Evolutionary conservation across 345 rosid species (phyloP), one percentile per base, ranked within the genome.

Genomic region (Linum tenue): DNA sequence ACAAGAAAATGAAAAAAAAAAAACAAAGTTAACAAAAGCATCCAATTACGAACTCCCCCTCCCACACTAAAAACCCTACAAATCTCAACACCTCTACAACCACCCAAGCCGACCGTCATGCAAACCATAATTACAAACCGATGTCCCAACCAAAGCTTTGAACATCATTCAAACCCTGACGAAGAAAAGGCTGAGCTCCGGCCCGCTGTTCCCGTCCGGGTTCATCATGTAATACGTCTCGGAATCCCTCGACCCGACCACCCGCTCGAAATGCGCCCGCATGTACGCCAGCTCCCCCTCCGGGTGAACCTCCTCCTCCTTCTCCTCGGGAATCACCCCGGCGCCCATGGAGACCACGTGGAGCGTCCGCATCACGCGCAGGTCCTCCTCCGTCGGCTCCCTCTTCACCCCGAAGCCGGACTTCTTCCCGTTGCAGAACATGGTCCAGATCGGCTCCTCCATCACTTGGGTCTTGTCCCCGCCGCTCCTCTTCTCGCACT

Each of bases 171-270:
- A 78, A 66, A 85, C 62, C 76, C 91, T 80, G 39, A 83, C 86
- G 51, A 86, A 86, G 80, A 86, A 86, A 5, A 82, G 77, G 73
- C 82, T 86, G 0, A 84, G 65, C 64, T 92, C 97, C 41, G 97
- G 91, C 12, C 91, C 89, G 38, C 59, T 77, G 55, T 86, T 92
- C 1, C 86, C 91, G 39, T 87, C 92, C 0, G 91, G 97, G 55
- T 81, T 86, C 87, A 80, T 67, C 95, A 92, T 90, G 67, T 92
- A 86, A 70, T 83, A 89, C 0, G 97, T 92, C 68, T 92, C 95
- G 0, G 98, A 92, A 64, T 92, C 98, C 75, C 69, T 84, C 1
- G 96, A 92, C 41, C 92, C 89, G 42, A 62, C 50, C 14, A 62
- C 64, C n/a, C 95, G 79, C 72, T 92, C 95, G 59, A 89, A 92